Base-by-base conservation (phyloP, 768 basidiomycete species). In the Myochromella boudieri region DNA sequence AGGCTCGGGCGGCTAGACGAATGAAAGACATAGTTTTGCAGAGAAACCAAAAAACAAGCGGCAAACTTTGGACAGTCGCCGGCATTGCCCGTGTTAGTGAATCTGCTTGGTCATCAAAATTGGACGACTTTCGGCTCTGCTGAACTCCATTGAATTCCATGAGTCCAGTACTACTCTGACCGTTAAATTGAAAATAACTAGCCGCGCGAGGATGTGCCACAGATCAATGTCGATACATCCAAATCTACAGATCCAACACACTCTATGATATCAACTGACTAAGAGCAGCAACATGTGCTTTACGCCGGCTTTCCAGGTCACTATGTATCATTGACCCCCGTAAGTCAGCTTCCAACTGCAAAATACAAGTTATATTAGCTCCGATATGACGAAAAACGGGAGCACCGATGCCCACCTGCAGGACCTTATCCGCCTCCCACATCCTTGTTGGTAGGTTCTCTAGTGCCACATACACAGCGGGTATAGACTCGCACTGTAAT, bases 371-470 rank as follows among this genome's bases (percentile, higher is more conserved):
- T 8, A 4, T 15, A 18, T 49, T 18, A 51, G 48, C 17, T 34
- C 39, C 4, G 31, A 20, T 39, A 25, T n/a, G 37, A 6, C 1
- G 37, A 15, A 17, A 15, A 4, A 14, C 3, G 10, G 15, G 3
- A 24, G 14, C 12, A 17, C 33, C 40, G 29, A 26, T 4, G 67
- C 80, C 20, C 49, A 95, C 95, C 77, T 90, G 89, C 27, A 98
- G 71, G 2, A 99, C 71, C 62, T 85, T 88, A 62, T 95, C 94
- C 0, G 91, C 84, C 52, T 93, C 84, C 91, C 95, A 98, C 80
- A 95, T 85, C 48, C 93, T 75, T 10, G 90, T 92, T 1, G 97
- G 95, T 51, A 97, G 69, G 56, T 87, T 89, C 63, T 94, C 89
- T 45, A 99, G 67, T 4, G 90, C 82, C 8, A 92, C 87, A 60